phyloP scores from a whole-genome alignment of 495 filamentous ascomycete genomes.

The Acidomyces sp. region DNA sequence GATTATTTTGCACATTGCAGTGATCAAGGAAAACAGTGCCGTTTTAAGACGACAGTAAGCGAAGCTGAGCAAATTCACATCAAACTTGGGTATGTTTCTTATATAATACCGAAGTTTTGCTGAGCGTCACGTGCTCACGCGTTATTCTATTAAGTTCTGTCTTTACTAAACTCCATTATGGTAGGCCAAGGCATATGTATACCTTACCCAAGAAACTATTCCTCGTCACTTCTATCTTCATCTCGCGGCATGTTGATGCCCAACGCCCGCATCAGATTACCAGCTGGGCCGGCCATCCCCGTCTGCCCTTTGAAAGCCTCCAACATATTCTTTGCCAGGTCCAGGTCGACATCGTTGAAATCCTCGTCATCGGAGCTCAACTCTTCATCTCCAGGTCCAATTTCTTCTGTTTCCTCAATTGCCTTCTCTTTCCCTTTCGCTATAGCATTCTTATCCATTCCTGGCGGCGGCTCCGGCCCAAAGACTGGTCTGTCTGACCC shows the following conservation, averaged over 20 bases:
- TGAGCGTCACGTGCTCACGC: too few species aligned
- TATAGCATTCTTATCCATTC: not conserved
- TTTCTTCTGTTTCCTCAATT: constrained; percentile 20
- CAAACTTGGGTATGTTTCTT: too few species aligned
- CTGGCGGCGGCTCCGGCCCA: constrained; percentile 15
- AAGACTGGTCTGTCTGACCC: constrained; percentile 8
- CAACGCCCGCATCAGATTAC: constrained; percentile 77
- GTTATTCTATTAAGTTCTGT: too few species aligned
- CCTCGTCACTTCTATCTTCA: constrained; percentile 38
- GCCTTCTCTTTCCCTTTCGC: not conserved
- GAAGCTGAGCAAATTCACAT: too few species aligned
- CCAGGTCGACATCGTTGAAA: constrained; percentile 67
- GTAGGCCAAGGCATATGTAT: too few species aligned
- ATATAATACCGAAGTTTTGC: too few species aligned
- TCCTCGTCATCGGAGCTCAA: constrained; percentile 29
- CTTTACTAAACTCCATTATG: too few species aligned
- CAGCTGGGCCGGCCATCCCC: constrained; percentile 69
- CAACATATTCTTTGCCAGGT: constrained; percentile 80
- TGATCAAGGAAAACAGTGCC: too few species aligned
- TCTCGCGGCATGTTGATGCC: constrained; percentile 67
- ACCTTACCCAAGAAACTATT: too few species aligned
- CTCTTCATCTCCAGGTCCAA: constrained; percentile 19
- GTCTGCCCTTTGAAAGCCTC: constrained; percentile 82
- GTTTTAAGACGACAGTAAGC: too few species aligned
- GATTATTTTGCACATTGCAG: too few species aligned